Base-by-base conservation (phyloP, 805 yeast species). In the Candida arabinofermentans region DNA sequence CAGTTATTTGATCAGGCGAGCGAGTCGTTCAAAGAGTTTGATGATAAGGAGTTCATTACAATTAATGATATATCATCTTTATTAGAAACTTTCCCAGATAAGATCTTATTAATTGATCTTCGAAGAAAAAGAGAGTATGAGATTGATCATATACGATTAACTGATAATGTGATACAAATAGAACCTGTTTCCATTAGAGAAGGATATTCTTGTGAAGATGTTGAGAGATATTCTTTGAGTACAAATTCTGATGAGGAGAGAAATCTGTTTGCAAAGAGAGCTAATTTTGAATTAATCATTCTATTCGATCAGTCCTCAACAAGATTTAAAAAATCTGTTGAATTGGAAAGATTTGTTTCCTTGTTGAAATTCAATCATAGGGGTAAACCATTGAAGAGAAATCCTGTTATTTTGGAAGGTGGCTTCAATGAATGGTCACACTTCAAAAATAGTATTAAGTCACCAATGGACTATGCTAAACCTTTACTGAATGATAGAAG, bases 101-200 rank as follows among this genome's bases (percentile, higher is more conserved):
- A 55, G 2, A 54, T 83, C 0, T 66, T 90, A n/a, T 46, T 90
- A 9, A 72, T 91, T 6, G 98, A 91, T 58, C 72, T 80, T 32
- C 68, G 97, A 50, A 66, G 81, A 14, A 67, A 81, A 30, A 67
- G 66, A 16, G 81, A 77, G 27, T 89, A 74, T 55, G 74, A 77
- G 36, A 65, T 67, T 33, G 74, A 76, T 36, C 96, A 88, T 59
- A 78, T 90, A 12, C 55, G 57, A 18, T 66, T 73, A 10, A 65
- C 77, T 21, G 62, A 66, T 10, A 76, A 83, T 40, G 60, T 84
- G 8, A 71, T 86, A 9, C 86, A 90, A 56, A 72, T 90, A 16
- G 96, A 87, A 40, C 96, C 97, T 0, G 69, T 74, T 16, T 70
- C 78, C 1, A 65, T 81, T 16, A 62, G 78, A 39, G 58, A 62